Evolutionary conservation across 2,329 filamentous ascomycete species (phyloP).

Genomic region (Hawksworthiomyces lignivorus): DNA sequence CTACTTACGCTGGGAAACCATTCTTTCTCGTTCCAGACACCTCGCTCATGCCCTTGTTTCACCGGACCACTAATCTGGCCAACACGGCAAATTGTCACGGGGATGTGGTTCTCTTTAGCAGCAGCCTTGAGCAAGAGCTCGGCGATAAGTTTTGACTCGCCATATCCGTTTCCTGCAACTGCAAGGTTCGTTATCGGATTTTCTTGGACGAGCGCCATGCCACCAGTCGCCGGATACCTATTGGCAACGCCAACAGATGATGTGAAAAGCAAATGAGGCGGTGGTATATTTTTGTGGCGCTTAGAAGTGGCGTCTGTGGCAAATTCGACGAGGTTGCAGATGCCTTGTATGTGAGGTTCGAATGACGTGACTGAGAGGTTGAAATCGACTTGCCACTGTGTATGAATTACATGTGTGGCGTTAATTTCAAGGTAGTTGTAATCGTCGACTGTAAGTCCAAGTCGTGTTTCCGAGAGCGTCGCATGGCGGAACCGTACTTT

Average conservation of each 20-base stretch:
- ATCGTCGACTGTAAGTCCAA: neutral
- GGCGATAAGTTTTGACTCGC: neutral
- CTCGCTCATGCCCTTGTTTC: neutral
- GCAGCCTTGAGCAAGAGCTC: constrained; percentile 1
- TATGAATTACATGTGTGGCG: constrained; percentile 2
- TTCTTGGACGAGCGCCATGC: neutral
- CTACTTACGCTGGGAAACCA: constrained; percentile 2
- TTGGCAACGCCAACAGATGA: constrained; percentile 3
- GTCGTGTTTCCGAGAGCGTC: neutral
- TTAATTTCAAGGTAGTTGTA: neutral
- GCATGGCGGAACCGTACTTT: neutral
- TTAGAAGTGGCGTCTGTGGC: neutral
- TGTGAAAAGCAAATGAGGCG: neutral
- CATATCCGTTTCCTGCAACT: neutral
- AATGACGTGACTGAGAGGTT: constrained; percentile 2
- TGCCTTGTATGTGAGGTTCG: neutral
- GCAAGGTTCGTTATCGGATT: neutral
- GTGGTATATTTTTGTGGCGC: too few relatives aligned
- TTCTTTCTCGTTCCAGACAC: constrained; percentile 1
- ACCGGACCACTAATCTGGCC: constrained; percentile 5
- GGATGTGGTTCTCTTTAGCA: neutral
- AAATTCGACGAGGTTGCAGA: neutral
- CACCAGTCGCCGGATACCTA: neutral
- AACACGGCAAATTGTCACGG: constrained; percentile 1
- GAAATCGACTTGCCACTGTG: constrained; percentile 6